Conservation (phyloP, 441 rosid species). For the Arabidopsis hybrid region DNA sequence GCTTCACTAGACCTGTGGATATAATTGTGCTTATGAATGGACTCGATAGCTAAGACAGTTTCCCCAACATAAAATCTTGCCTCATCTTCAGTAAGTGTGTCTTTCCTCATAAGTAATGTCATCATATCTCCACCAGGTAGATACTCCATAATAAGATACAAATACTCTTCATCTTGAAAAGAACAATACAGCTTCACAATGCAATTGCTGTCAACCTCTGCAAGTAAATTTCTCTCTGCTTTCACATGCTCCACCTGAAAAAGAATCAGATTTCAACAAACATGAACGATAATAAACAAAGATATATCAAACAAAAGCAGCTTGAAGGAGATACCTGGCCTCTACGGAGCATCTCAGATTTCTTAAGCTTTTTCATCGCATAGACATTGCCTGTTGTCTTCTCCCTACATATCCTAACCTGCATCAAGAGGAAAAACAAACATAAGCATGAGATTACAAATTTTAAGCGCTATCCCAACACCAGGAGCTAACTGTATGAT, state of each 20-base stretch:
- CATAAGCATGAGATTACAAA: neutral
- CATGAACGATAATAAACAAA: neutral
- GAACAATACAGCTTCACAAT: constrained; percentile 95
- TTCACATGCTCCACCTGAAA: constrained; percentile 96
- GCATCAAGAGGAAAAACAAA: constrained; percentile 35
- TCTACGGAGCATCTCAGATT: constrained; percentile 98
- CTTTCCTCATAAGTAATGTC: constrained; percentile 96
- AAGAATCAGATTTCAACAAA: constrained; percentile 36
- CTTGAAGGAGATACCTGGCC: constrained; percentile 69
- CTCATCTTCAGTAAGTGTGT: constrained; percentile 90
- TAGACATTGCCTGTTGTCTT: constrained; percentile 85
- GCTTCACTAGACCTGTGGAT: constrained; percentile 75
- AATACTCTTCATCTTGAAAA: constrained; percentile 93
- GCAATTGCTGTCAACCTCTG: constrained; percentile 98
- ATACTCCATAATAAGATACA: constrained; percentile 96
- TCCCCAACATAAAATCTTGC: constrained; percentile 95
- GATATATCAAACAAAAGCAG: neutral
- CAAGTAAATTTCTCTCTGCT: constrained; percentile 97
- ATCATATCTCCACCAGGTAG: constrained; percentile 99
- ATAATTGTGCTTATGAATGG: constrained; percentile 94
- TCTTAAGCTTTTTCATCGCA: constrained; percentile 97
- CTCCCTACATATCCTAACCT: constrained; percentile 93
- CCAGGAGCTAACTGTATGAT: neutral
- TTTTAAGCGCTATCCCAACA: neutral
- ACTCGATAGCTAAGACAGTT: constrained; percentile 92